phyloP scores from a whole-genome alignment of 495 filamentous ascomycete genomes.

The Aspergillus ellipticus region DNA sequence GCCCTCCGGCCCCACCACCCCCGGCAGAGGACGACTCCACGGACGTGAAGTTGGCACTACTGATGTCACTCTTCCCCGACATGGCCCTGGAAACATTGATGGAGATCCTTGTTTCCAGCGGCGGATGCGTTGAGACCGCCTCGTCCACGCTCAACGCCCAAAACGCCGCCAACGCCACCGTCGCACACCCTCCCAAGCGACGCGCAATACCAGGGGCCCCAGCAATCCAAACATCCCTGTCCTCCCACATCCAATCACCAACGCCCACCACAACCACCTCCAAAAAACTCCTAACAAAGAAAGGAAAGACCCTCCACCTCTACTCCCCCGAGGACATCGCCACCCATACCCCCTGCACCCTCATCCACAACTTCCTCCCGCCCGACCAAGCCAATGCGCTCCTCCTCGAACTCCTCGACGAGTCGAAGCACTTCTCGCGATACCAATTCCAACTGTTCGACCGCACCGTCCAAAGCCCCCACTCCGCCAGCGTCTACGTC shows the following conservation, averaged over 20 bases:
- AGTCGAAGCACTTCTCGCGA: slow-evolving; percentile 69
- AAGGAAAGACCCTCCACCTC: slow-evolving; percentile 77
- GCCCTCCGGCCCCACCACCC: slow-evolving; percentile 3
- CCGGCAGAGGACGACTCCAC: slow-evolving; percentile 62
- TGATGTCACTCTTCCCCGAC: slow-evolving; percentile 69
- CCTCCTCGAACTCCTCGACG: slow-evolving; percentile 69
- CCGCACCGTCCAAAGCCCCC: slow-evolving; percentile 73
- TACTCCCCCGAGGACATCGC: slow-evolving; percentile 76
- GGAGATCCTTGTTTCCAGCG: slow-evolving; percentile 70
- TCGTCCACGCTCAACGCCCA: slow-evolving; percentile 45
- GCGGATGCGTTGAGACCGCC: slow-evolving; percentile 70
- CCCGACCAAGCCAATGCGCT: slow-evolving; percentile 65
- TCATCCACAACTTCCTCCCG: slow-evolving; percentile 88
- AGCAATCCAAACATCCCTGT: slow-evolving; percentile 37
- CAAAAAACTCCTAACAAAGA: slow-evolving; percentile 57
- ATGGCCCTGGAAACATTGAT: slow-evolving; percentile 63
- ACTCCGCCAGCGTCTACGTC: slow-evolving; percentile 79
- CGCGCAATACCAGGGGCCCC: slow-evolving; percentile 16
- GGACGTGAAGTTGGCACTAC: slow-evolving; percentile 80
- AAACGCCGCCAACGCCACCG: too few species aligned
- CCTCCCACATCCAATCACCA: slow-evolving; percentile 41
- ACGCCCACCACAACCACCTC: slow-evolving; percentile 12
- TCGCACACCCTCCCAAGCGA: slow-evolving; percentile 26
- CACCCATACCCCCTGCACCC: slow-evolving; percentile 77
- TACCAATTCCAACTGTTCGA: slow-evolving; percentile 83